Conservation (phyloP, 768 basidiomycete species). For the Asterophora parasitica region DNA sequence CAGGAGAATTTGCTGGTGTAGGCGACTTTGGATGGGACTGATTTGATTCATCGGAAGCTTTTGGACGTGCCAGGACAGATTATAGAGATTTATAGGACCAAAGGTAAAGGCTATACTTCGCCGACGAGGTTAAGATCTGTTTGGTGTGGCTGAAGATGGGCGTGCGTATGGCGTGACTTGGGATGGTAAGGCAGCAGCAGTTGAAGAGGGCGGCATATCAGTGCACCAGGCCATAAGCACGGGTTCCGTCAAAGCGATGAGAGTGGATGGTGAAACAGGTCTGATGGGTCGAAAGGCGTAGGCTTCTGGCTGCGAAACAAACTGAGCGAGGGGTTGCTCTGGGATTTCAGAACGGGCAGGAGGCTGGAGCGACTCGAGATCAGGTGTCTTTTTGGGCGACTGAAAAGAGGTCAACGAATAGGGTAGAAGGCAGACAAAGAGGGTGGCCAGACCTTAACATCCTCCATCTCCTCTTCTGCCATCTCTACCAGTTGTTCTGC, state of each 20-base stretch:
- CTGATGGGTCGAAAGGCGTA: conserved; percentile 15
- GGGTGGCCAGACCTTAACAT: neutral
- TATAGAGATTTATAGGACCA: too few species aligned
- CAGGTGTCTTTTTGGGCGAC: too few species aligned
- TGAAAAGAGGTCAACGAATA: neutral
- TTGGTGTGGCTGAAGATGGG: neutral
- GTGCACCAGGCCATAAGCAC: conserved; percentile 37
- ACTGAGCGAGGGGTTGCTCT: too few species aligned
- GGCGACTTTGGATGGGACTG: too few species aligned
- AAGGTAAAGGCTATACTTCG: neutral
- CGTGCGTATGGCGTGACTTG: neutral
- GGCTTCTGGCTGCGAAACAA: neutral
- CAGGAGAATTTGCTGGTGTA: neutral
- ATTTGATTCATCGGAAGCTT: too few species aligned
- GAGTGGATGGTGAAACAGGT: conserved; percentile 32
- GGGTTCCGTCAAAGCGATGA: conserved; percentile 41
- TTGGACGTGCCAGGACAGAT: too few species aligned
- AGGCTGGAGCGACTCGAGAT: neutral
- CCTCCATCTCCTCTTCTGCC: neutral
- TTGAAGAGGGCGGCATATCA: neutral
- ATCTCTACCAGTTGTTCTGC: conserved; percentile 13
- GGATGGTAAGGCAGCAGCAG: neutral
- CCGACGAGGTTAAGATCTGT: neutral
- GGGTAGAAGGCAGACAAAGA: neutral
- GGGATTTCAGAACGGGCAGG: neutral